Evolutionary conservation across 805 yeast genomes (phyloP), one percentile per base, ranked within the genome.

Genomic region (Barnettozyma pratensis): DNA sequence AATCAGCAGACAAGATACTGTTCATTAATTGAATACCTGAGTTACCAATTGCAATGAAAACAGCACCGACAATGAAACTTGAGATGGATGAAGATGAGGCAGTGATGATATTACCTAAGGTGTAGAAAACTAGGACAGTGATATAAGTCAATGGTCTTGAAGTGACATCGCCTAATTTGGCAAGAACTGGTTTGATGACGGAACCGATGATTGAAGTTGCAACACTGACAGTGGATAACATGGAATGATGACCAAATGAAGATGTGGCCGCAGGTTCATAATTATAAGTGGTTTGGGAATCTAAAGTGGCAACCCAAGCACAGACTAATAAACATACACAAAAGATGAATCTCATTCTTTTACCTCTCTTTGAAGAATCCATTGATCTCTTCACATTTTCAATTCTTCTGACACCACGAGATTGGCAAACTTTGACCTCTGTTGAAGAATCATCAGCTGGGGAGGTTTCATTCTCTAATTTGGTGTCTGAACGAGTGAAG

Each of bases 201-300:
- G 72, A 68, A 38, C 61, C 61, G 37, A 70, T 60, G 43, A 71
- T 63, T 25, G 66, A 60, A 36, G 62, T 65, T 3, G 71, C 70
- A 40, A 71, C 71, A 25, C 63, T 56, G 7, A 68, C 57, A 11
- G 70, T 66, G 3, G 74, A 61, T 9, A 71, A 50, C 55, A 70
- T 58, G 5, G 75, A 65, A 49, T 68, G 72, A 28, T 62, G 62
- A 41, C 58, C 52, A 54, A 70, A 68, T 6, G 62, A 48, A 9
- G 72, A 65, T 8, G 74, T 66, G 9, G 74, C 75, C 47, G 60
- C 68, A 6, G 73, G 72, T 9, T 53, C 50, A 45, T 63, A 66
- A 41, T 50, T 59, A 25, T 44, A 52, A 9, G 68, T 65, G 26
- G 70, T 65, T 9, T 64, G 48, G 30, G 57, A 46, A 47, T 66